Evolutionary conservation across 805 yeast species (phyloP).

Genomic region (Wickerhamiella qilinensis): DNA sequence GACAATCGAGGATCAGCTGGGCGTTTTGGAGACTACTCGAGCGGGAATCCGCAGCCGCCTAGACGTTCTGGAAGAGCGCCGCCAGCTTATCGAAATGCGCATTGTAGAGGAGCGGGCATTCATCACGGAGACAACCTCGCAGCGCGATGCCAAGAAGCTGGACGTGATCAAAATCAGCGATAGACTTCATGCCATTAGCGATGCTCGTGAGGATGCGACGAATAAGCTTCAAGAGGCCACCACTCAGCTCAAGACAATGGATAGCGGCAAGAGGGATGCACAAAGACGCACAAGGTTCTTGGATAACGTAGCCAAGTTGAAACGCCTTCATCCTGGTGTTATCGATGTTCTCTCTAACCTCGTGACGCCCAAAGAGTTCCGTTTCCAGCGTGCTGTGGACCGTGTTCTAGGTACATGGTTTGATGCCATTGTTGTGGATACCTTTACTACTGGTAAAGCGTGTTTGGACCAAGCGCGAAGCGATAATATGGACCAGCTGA

Average conservation of each 20-base stretch:
- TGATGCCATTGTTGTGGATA: constrained; percentile 76
- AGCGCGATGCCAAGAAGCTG: constrained; percentile 8
- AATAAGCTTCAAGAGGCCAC: constrained; percentile 45
- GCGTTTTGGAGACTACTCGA: constrained; percentile 2
- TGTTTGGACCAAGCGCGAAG: constrained; percentile 71
- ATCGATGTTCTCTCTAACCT: constrained; percentile 67
- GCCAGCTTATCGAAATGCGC: neutral
- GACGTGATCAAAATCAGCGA: constrained; percentile 3
- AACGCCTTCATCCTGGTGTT: constrained; percentile 70
- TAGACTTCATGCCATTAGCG: constrained; percentile 22
- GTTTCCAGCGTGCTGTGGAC: constrained; percentile 12
- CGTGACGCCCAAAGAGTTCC: constrained; percentile 42
- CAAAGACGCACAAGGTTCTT: constrained; percentile 50
- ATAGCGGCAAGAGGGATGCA: constrained; percentile 63
- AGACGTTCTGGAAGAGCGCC: neutral
- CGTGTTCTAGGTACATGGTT: constrained; percentile 59
- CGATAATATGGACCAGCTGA: constrained; percentile 69
- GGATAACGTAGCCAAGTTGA: constrained; percentile 55
- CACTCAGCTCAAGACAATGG: constrained; percentile 48
- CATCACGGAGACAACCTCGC: constrained; percentile 1
- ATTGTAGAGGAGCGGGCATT: constrained; percentile 2
- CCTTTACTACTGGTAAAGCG: constrained; percentile 46
- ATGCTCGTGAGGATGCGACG: constrained; percentile 26
- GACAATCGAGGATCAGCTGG: constrained; percentile 4
- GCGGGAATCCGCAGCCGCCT: constrained; percentile 1